Base-by-base conservation (phyloP, 169 alveolate genomes). In the Plasmodium gallinaceum region DNA sequence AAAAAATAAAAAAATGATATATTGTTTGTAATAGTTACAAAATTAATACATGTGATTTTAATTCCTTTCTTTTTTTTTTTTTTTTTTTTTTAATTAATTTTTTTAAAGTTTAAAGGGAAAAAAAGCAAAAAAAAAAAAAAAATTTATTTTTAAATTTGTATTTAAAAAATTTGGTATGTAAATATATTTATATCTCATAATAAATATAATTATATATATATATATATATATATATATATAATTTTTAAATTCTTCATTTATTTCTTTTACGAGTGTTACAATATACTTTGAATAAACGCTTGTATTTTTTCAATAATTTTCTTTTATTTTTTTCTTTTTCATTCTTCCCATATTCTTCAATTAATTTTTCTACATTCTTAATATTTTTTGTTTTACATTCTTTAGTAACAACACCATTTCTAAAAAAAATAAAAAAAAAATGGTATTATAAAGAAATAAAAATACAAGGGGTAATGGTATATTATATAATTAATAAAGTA, bases 231-330 rank as follows among this genome's bases (percentile, higher is more conserved):
- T 9, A 46, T 22, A 10, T 69, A 69, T 46, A 24, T 22, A 46
- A 46, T 46, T 48, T 3, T 14, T 12, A 64, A 7, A 9, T 46
- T 20, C 68, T 80, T 80, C 58, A 80, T 32, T 80, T 80, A 7
- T 66, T 80, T 60, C 48, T 42, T 64, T 66, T 80, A n/a, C 24
- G 42, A 22, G 32, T 51, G 20, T 8, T 16, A 20, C 32, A 14
- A 54, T 80, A 54, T 60, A 69, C n/a, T 68, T 80, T 80, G 26
- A 73, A 58, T n/a, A 80, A 51, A 7, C 90, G 90, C n/a, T 66
- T 68, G 12, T 66, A 80, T 60, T 80, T 80, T 48, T 66, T 68
- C 45, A 80, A 42, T 22, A 80, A 39, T 46, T 24, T 70, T 10
- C 66, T 43, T 70, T 62, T 62, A 22, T 26, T 65, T 10, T 52